Base-by-base conservation (phyloP, 2,329 filamentous ascomycete genomes). In the Rutstroemia sydowiana region DNA sequence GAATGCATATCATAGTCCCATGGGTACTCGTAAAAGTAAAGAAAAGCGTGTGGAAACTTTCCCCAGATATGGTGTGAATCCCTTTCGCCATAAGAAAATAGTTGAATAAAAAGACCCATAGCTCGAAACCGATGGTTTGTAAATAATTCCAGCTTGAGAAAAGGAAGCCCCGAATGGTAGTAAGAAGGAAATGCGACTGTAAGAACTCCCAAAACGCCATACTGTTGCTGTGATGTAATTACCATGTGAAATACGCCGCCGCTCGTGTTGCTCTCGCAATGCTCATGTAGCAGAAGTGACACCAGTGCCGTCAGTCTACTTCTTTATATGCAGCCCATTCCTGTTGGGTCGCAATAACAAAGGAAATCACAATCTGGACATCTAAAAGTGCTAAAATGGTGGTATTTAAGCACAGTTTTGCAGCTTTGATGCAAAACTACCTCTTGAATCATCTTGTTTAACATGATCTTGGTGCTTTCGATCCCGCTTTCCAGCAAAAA, bases 401-500 rank as follows among this genome's bases (percentile, higher is more conserved):
- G 51, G 45, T 36, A 53, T 48, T 37, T 48, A 44, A 44, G 45
- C 20, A 49, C 46, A 8, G 6, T 32, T 28, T 39, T 45, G 7
- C 34, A 20, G 14, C 37, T 41, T 42, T 37, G 37, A 40, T 46
- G 31, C 28, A 54, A 44, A 52, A 51, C 50, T 9, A 50, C 53
- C 44, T 55, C 51, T 32, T 55, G 51, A 21, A 42, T 44, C 41
- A 57, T 47, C 21, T 16, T 30, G 16, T 42, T 39, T 46, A 57
- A 57, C 44, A 42, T 39, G 26, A 28, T 43, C 20, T 34, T 51
- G 40, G 39, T 47, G 46, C 41, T 46, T 57, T 43, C 41, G n/a
- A 49, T 52, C 50, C 46, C 53, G 28, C 48, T 52, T 40, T 60
- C 59, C 41, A 55, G 49, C 49, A 44, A 30, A 44, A 50, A 49